Conservation (phyloP, 1,284 basidiomycete genomes). For the Mrakiaceae sp. region DNA sequence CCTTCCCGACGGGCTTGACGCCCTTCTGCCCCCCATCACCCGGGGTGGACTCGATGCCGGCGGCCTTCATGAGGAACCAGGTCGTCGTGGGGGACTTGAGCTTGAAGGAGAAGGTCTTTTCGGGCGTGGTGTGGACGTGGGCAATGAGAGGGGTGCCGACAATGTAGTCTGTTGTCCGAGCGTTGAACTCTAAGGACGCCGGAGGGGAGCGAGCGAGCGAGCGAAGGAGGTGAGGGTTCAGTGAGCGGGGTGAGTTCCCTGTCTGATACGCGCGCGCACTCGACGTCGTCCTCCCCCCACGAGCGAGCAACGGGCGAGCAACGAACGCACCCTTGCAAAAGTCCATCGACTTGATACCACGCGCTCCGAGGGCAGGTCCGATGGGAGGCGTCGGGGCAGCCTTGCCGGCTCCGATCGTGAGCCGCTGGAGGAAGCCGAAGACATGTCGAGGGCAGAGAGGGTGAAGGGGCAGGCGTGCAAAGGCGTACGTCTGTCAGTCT, state of each 20-base stretch:
- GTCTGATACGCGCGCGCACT: conserved; percentile 37
- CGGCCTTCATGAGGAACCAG: conserved; percentile 75
- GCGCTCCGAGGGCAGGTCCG: conserved; percentile 91
- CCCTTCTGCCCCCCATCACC: conserved; percentile 49
- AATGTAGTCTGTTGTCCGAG: conserved; percentile 75
- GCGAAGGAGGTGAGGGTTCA: conserved; percentile 14
- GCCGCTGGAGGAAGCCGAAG: conserved; percentile 44
- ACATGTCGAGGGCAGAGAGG: not conserved
- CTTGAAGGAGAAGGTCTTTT: conserved; percentile 87
- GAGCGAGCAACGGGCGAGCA: no score
- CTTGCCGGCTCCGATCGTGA: conserved; percentile 86
- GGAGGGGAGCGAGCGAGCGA: not conserved
- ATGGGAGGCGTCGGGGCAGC: conserved; percentile 93
- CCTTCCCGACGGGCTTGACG: conserved; percentile 49
- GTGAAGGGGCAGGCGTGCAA: not conserved
- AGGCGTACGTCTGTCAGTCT: not conserved
- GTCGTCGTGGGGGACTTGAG: conserved; percentile 82
- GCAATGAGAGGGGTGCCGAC: conserved; percentile 82
- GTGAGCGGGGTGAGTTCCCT: conserved; percentile 35
- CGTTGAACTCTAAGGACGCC: conserved; percentile 46
- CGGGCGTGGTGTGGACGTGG: conserved; percentile 81
- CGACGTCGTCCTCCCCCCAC: no score
- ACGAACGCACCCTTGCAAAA: conserved; percentile 60
- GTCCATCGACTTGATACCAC: conserved; percentile 99
- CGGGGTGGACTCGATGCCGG: conserved; percentile 81